phyloP scores from a whole-genome alignment of 345 rosid genomes.

The Euphorbia pulcherrima region DNA sequence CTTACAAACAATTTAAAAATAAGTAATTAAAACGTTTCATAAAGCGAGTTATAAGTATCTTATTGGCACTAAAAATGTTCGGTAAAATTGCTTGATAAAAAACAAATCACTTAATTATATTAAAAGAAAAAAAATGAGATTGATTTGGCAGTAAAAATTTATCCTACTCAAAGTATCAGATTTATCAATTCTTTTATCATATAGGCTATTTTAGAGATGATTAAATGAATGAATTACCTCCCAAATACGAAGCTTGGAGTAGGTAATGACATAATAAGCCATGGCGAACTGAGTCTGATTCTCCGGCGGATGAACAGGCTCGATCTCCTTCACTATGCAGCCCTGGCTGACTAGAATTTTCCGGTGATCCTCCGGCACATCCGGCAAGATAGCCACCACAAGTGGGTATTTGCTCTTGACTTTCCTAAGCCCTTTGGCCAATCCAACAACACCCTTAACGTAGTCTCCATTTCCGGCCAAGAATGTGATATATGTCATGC shows the following conservation, averaged over 20 bases:
- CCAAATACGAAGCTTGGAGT: constrained; percentile 87
- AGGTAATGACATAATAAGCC: constrained; percentile 78
- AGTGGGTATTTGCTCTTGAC: constrained; percentile 58
- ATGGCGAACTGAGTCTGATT: constrained; percentile 64
- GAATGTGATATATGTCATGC: constrained; percentile 52
- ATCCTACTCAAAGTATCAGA: too few species aligned
- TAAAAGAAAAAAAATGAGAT: too few species aligned
- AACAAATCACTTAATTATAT: too few species aligned
- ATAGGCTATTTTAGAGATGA: not conserved
- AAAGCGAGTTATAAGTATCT: too few species aligned
- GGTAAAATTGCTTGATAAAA: too few species aligned
- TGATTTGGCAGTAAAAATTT: too few species aligned
- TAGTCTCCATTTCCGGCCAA: constrained; percentile 76
- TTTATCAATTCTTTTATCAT: too few species aligned
- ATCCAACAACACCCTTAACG: constrained; percentile 68
- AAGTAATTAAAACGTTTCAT: too few species aligned
- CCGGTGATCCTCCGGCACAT: constrained; percentile 75
- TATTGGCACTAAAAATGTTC: too few species aligned
- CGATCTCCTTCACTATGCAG: constrained; percentile 60
- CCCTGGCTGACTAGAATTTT: constrained; percentile 56
- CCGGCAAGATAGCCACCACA: constrained; percentile 76
- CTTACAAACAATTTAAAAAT: too few species aligned
- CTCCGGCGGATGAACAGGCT: constrained; percentile 67
- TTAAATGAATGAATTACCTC: constrained; percentile 35
- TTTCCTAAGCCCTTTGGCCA: constrained; percentile 76